Percentiles rank a stretch among this genome's conserved stretches.
Evolutionary conservation across 176 grass and related monocot genomes (phyloP).

Genomic region (Echinochloa phyllopogon): DNA sequence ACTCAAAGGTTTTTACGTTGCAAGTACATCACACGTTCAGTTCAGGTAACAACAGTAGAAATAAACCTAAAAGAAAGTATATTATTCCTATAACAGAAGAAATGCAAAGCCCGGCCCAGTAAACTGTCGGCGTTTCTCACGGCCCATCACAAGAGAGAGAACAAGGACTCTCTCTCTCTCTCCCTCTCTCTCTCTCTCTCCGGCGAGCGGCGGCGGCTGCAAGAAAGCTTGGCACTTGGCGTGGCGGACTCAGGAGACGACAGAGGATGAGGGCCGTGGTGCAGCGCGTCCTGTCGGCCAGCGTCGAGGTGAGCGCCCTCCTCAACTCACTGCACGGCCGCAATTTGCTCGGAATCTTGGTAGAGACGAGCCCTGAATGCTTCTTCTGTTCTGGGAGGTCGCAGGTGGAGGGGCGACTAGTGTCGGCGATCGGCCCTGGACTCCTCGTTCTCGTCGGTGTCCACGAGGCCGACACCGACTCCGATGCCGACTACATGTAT

Average conservation of each 20-base stretch:
- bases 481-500: constrained; percentile 87
- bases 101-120: neutral
- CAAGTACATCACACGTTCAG: neutral
- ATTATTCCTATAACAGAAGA: neutral
- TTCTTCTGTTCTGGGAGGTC: constrained; percentile 31
- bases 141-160: no score
- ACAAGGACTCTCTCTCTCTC: no score
- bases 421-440: constrained; percentile 88
- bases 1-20: neutral
- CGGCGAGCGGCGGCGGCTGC: constrained; percentile 31
- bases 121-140: neutral
- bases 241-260: constrained; percentile 6
- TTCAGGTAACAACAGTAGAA: neutral
- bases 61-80: no score
- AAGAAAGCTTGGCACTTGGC: neutral
- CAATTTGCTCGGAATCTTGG: constrained; percentile 30
- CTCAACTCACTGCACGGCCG: neutral
- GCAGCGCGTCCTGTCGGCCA: constrained; percentile 92
- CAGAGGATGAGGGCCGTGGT: constrained; percentile 82
- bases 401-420: constrained; percentile 82
- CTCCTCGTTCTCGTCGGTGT: constrained; percentile 89
- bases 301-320: constrained; percentile 69
- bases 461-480: constrained; percentile 73
- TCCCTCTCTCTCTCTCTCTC: neutral
- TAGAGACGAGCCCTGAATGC: constrained; percentile 18